Evolutionary conservation across 495 filamentous ascomycete species (phyloP), one percentile per base, ranked within the genome.

Genomic region (Talaromyces liani): DNA sequence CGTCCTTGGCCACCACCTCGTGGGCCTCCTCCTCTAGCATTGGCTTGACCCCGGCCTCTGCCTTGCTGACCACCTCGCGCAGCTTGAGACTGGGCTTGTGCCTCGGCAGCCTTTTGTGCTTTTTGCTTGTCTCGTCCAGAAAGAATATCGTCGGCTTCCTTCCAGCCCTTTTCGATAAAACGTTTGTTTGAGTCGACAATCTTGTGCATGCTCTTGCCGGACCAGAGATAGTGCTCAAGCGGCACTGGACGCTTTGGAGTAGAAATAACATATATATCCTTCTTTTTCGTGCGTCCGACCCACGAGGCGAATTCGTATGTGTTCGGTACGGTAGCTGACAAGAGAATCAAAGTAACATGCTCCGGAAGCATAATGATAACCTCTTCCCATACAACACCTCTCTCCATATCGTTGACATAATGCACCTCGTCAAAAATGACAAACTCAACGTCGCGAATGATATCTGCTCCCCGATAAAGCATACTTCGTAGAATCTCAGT

Each of bases 371-470:
- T 98, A 70, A 98, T 98, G 70, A 98, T 98, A 65, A 98, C 94
- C 73, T 98, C 94, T 75, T 98, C 94, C 94, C 94, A 98, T 7
- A 98, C 94, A 0, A 98, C 94, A 65, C 94, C 94, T 72, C 94
- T 85, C 78, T 98, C 94, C n/a, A 87, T 82, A 69, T 98, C 94
- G 68, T 98, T 98, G 55, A 98, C 94, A 73, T 98, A 98, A 74
- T 98, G 94, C 4, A 98, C 94, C 72, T 98, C 94, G 69, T 98
- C 94, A 68, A 98, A 98, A 62, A 98, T 97, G 66, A 98, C 95
- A 73, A 96, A 98, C 67, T 98, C 94, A 33, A 98, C 95, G 73
- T 98, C 94, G 63, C 94, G 85, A 61, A 98, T 96, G 4, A 98
- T 80, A 74, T 98, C 94, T 16, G 95, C 94, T 54, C 94, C 94